Conservation (phyloP, 768 basidiomycete species). For the Tulasnella sp. region DNA sequence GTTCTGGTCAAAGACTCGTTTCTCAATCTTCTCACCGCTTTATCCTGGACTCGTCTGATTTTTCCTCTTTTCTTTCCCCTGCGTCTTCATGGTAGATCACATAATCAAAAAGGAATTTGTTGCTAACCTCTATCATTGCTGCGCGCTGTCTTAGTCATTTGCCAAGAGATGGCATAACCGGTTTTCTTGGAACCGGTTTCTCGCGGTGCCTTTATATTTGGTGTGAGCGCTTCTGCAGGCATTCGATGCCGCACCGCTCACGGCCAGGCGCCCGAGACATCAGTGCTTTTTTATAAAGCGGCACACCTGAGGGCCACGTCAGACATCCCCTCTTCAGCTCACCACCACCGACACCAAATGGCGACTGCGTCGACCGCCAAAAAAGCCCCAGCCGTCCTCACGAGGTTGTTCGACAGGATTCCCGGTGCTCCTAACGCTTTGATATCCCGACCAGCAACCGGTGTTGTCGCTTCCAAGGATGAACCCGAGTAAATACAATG, state of each 20-base stretch:
- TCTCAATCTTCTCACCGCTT: neutral
- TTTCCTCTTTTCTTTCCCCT: neutral
- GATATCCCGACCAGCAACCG: neutral
- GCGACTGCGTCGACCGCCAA: neutral
- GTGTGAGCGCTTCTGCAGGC: neutral
- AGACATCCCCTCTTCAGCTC: neutral
- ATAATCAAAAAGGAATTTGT: slow-evolving; percentile 6
- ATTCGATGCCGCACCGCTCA: neutral
- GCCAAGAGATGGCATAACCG: neutral
- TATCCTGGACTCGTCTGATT: neutral
- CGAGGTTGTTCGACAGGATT: neutral
- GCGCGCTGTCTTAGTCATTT: neutral
- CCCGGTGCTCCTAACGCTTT: neutral
- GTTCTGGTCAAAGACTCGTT: neutral
- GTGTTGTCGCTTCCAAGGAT: neutral
- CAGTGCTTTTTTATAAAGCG: neutral
- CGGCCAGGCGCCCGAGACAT: neutral
- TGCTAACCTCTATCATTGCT: neutral
- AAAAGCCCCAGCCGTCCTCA: neutral
- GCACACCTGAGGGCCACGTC: neutral
- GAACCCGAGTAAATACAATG: neutral
- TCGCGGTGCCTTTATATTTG: neutral
- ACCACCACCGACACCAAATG: neutral
- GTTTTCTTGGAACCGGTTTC: neutral
- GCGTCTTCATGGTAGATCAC: neutral